These are phyloP conservation scores for Tirmania nivea DNA, from an alignment of 495 filamentous ascomycete species.

Conservation along the genomic window DNA sequence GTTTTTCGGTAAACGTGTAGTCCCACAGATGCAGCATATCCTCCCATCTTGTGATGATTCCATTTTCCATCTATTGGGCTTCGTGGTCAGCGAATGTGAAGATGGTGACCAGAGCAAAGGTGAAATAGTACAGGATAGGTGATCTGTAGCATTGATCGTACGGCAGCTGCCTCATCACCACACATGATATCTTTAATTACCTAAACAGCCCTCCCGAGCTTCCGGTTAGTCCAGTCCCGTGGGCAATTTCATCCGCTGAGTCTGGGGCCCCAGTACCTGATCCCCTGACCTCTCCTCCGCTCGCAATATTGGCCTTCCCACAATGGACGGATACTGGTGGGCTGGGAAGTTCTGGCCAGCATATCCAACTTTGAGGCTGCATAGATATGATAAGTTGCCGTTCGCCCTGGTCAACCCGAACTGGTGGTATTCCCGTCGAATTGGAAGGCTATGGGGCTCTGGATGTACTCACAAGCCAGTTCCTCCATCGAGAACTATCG, in stretches of 20 bases:
- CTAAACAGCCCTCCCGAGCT: constrained; percentile 1
- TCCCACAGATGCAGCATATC: constrained; percentile 99
- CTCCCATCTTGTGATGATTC: constrained; percentile 97
- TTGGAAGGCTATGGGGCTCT: constrained; percentile 2
- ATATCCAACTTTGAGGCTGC: constrained; percentile 84
- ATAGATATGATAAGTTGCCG: not conserved
- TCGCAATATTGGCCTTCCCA: constrained; percentile 91
- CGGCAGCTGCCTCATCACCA: constrained; percentile 91
- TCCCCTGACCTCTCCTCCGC: constrained; percentile 67
- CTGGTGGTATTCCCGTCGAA: not conserved
- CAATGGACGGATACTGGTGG: constrained; percentile 93
- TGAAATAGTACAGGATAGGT: constrained; percentile 54
- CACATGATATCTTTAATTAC: constrained; percentile 99
- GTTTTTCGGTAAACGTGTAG: constrained; percentile 92
- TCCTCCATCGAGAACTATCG: constrained; percentile 98
- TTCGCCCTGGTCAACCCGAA: not conserved
- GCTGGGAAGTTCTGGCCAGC: constrained; percentile 89
- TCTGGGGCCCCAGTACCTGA: constrained; percentile 21
- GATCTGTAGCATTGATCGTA: constrained; percentile 90
- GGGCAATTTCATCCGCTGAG: not conserved
- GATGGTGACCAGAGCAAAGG: too few relatives aligned
- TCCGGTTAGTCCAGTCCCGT: not conserved
- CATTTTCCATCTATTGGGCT: constrained; percentile 72
- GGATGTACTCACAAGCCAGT: constrained; percentile 48
- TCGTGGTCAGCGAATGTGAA: too few relatives aligned